Evolutionary conservation across 371 early-diverging fungal species (phyloP).

Genomic region (Mortierella sp.): DNA sequence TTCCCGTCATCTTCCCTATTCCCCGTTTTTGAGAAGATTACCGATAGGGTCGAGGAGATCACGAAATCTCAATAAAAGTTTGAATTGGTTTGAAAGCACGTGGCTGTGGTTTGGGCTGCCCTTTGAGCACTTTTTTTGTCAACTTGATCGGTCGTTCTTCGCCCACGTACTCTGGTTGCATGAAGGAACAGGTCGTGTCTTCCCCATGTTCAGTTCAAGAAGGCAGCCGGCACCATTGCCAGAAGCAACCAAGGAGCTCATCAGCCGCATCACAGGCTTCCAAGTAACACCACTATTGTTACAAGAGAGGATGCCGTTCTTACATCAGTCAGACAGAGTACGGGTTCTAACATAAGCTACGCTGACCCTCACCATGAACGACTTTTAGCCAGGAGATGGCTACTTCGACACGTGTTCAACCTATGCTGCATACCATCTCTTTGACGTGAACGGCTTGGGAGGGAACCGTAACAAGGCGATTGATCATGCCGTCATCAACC

Average conservation of each 20-base stretch:
- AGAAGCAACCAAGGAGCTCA: slow-evolving; percentile 17
- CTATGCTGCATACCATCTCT: slow-evolving; percentile 34
- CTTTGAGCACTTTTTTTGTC: no score
- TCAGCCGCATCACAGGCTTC: slow-evolving; percentile 34
- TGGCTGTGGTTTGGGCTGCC: no score
- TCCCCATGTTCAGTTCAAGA: slow-evolving; percentile 22
- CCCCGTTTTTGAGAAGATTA: slow-evolving; percentile 68
- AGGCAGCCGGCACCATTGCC: slow-evolving; percentile 26
- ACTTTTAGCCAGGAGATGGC: slow-evolving; percentile 16
- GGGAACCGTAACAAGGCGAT: slow-evolving; percentile 36
- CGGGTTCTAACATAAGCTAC: no score
- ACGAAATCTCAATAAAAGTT: slow-evolving; percentile 17
- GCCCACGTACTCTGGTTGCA: no score
- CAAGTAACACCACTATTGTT: slow-evolving; percentile 9
- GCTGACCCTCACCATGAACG: no score
- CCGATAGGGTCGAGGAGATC: slow-evolving; percentile 56
- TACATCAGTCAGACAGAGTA: background rate
- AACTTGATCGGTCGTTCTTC: background rate
- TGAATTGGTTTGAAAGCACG: slow-evolving; percentile 1
- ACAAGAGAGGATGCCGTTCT: no score
- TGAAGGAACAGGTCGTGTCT: background rate
- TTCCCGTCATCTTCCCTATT: slow-evolving; percentile 70
- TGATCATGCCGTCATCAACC: slow-evolving; percentile 28
- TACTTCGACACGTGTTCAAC: slow-evolving; percentile 30
- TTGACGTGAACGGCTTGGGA: slow-evolving; percentile 32